These are phyloP conservation scores for Ganoderma boninense DNA, from an alignment of 1,284 basidiomycete genomes.

Conservation along the genomic window DNA sequence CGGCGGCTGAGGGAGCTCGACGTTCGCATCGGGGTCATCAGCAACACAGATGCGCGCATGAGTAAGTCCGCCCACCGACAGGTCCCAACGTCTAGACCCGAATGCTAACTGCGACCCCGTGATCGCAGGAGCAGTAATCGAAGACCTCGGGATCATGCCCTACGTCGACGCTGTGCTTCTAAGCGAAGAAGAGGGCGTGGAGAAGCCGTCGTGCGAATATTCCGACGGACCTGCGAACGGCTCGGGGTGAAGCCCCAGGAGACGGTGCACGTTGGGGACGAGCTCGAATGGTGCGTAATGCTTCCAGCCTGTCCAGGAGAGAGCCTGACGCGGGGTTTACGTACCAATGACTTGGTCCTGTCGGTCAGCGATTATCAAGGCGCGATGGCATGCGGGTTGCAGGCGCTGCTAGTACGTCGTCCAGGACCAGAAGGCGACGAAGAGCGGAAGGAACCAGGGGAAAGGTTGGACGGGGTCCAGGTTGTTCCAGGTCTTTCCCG, in stretches of 20 bases:
- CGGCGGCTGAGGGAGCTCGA: conserved; percentile 51
- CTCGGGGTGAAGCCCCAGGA: conserved; percentile 47
- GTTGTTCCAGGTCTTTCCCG: conserved; percentile 52
- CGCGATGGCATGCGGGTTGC: conserved; percentile 63
- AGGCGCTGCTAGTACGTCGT: conserved; percentile 64
- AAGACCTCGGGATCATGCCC: conserved; percentile 61
- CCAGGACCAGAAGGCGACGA: conserved; percentile 55
- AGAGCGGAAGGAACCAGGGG: conserved; percentile 53
- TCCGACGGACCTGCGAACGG: conserved; percentile 50
- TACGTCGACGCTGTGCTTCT: conserved; percentile 63
- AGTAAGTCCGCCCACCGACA: conserved; percentile 50
- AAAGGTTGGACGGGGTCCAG: conserved; percentile 48
- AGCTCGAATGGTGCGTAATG: conserved; percentile 61
- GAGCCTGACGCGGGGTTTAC: neutral
- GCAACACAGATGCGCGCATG: conserved; percentile 76
- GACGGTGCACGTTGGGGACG: conserved; percentile 77
- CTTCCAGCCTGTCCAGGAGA: neutral
- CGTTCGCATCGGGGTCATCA: conserved; percentile 66
- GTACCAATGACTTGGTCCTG: neutral
- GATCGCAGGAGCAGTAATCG: conserved; percentile 53
- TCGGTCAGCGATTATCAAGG: conserved; percentile 72
- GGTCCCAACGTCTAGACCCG: neutral
- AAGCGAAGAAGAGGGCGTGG: conserved; percentile 70
- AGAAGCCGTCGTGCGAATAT: conserved; percentile 75
- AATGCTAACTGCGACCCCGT: neutral